These are phyloP conservation scores for Corylus heterophylla DNA, from an alignment of 306 rosid species.

Conservation along the genomic window DNA sequence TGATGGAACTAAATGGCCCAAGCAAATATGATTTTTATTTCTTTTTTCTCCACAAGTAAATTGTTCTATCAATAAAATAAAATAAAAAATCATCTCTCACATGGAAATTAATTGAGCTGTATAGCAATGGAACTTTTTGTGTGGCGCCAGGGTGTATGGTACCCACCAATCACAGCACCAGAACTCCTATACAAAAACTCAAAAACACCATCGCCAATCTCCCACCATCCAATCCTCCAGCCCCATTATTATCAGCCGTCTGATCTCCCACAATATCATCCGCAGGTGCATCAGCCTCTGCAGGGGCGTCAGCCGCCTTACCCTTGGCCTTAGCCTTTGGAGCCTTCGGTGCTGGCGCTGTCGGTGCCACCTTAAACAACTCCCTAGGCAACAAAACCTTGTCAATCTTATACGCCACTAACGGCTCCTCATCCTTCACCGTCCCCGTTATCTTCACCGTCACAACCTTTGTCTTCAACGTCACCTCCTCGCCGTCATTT, in stretches of 20 bases:
- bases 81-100: background rate
- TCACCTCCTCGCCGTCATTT: constrained; percentile 76
- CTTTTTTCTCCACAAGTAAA: background rate
- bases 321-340: background rate
- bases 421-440: constrained; percentile 73
- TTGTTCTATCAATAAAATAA: background rate
- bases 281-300: constrained; percentile 32
- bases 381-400: constrained; percentile 77
- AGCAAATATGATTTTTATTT: background rate
- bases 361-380: constrained; percentile 49
- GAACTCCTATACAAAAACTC: constrained; percentile 48
- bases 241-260: constrained; percentile 57
- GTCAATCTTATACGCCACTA: constrained; percentile 63
- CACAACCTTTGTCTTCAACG: constrained; percentile 57
- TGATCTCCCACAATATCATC: constrained; percentile 38
- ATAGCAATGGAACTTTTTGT: background rate
- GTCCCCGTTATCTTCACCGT: constrained; percentile 68
- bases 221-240: background rate
- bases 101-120: background rate
- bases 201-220: constrained; percentile 43
- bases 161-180: constrained; percentile 42
- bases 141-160: constrained; percentile 7
- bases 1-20: background rate
- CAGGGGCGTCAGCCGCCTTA: constrained; percentile 14
- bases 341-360: constrained; percentile 33